phyloP scores from a whole-genome alignment of 2,329 filamentous ascomycete genomes.

The Lachnellula arida region DNA sequence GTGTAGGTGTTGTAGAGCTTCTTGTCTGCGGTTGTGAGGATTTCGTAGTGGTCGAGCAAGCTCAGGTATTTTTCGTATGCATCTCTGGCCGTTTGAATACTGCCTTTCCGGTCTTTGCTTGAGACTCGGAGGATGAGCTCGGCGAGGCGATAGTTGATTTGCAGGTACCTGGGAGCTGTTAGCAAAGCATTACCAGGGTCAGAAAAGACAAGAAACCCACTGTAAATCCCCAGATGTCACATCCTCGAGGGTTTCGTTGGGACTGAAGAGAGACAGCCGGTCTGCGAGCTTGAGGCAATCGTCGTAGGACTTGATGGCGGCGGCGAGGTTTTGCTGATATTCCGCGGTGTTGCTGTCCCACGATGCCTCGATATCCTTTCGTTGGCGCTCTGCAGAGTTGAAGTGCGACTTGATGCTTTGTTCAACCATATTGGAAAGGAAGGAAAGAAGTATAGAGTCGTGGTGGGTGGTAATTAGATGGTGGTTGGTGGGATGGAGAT shows the following conservation, averaged over 20 bases:
- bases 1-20: slow-evolving; percentile 69
- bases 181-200: slow-evolving; percentile 12
- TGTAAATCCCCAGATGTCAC: slow-evolving; percentile 78
- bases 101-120: slow-evolving; percentile 54
- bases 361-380: slow-evolving; percentile 55
- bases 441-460: background rate
- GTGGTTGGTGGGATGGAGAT: background rate
- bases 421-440: slow-evolving; percentile 40
- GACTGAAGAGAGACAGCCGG: slow-evolving; percentile 77
- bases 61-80: slow-evolving; percentile 77
- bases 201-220: slow-evolving; percentile 37
- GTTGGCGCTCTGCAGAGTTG: slow-evolving; percentile 48
- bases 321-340: slow-evolving; percentile 63
- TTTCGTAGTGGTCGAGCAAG: slow-evolving; percentile 70
- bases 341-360: slow-evolving; percentile 59
- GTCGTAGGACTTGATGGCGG: slow-evolving; percentile 66
- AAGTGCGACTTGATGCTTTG: slow-evolving; percentile 49
- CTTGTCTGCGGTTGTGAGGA: slow-evolving; percentile 61
- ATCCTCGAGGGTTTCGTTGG: slow-evolving; percentile 86
- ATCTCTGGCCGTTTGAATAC: slow-evolving; percentile 59
- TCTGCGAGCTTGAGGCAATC: slow-evolving; percentile 66
- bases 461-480: background rate
- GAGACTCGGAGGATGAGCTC: slow-evolving; percentile 70
- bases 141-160: slow-evolving; percentile 72
- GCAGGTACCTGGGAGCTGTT: slow-evolving; percentile 53